phyloP scores from a whole-genome alignment of 345 rosid genomes.

The Eucalyptus leucophloia region DNA sequence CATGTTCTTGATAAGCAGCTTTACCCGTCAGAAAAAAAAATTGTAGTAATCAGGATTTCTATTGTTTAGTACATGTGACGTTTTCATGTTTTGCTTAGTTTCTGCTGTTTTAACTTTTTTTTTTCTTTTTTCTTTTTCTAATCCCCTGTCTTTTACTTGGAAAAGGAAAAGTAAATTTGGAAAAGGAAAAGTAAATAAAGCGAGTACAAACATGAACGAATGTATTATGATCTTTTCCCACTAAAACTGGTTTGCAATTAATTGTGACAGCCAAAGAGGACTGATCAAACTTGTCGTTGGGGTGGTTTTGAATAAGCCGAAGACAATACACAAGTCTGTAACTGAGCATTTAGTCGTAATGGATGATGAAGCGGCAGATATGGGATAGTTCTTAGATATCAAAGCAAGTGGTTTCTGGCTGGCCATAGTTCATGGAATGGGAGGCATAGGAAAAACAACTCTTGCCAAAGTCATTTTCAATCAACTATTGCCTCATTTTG shows the following conservation, averaged over 20 bases:
- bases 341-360: background rate
- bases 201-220: background rate
- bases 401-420: background rate
- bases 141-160: background rate
- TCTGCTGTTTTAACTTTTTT: background rate
- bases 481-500: no score
- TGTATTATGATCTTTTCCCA: background rate
- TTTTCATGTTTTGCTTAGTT: no score
- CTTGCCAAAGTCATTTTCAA: no score
- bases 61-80: no score
- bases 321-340: background rate
- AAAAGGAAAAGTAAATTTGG: background rate
- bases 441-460: no score
- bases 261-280: background rate
- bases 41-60: no score
- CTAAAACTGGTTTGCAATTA: background rate
- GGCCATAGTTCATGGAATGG: background rate
- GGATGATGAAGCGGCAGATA: background rate
- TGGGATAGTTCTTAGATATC: background rate
- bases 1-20: no score
- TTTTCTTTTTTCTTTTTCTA: background rate
- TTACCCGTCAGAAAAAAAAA: no score
- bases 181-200: background rate
- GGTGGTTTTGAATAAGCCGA: background rate
- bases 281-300: background rate